Evolutionary conservation across 148 eudicot genomes (phyloP), one percentile per base, ranked within the genome.

Genomic region (Rhododendron vialii): DNA sequence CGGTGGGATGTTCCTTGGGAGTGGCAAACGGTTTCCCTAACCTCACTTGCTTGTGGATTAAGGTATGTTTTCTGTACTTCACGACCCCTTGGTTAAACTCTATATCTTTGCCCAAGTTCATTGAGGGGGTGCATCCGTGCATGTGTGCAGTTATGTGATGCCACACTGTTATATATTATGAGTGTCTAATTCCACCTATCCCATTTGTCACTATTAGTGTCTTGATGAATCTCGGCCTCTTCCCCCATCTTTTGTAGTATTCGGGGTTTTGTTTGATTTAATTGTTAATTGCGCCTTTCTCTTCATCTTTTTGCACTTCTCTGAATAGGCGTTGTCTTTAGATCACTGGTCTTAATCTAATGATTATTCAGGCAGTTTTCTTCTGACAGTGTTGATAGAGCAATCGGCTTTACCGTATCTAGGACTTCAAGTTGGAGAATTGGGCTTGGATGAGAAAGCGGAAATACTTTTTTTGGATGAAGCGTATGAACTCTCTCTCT

Each of bases 1-100:
- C 92, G 96, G 3, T 97, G 98, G 98, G 92, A 97, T 86, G 98
- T 97, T 81, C 99, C 99, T 51, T 97, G 99, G 99, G 94, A 97
- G 76, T 95, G 99, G 99, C 96, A 97, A 87, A 97, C 99, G 9
- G 88, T 95, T 87, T 93, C 96, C 47, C 89, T 97, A 80, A 92
- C 98, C 11, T 93, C 98, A 11, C 93, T 97, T 38, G 99, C 99
- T 84, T 97, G 99, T 94, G 99, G 98, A 89, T 53, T 95, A 86
- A 94, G 99, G 99, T 94, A 87, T 69, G 73, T 87, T 59, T 84
- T 71, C 30, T 80, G 24, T 78, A 59, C 75, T 78, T 57, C 17
- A 53, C 14, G 36, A 13, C 43, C 59, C 36, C 11, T 47, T 48
- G 15, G n/a, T 50, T 20, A 2, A 75, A 26, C 53, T 85, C 14